Conservation (phyloP, 164 flowering plant genomes). For the Kalanchoe fedtschenkoi region DNA sequence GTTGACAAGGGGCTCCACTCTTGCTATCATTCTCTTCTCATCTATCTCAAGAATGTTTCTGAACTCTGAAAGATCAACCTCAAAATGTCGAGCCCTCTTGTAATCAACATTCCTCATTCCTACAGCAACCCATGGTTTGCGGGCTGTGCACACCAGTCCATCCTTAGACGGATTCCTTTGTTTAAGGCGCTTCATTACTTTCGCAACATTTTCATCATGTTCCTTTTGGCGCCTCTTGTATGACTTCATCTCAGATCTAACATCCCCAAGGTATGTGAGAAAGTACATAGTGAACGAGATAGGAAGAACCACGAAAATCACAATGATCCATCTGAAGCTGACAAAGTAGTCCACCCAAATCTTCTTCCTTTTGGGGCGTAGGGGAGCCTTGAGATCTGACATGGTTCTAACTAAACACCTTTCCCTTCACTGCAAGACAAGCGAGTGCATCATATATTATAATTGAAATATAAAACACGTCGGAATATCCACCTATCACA, state of each 20-base stretch:
- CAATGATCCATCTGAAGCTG: conserved; percentile 79
- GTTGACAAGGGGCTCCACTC: conserved; percentile 89
- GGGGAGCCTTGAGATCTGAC: conserved; percentile 79
- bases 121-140: conserved; percentile 95
- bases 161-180: conserved; percentile 78
- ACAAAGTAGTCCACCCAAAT: conserved; percentile 82
- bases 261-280: conserved; percentile 82
- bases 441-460: background rate
- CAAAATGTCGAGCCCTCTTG: conserved; percentile 91
- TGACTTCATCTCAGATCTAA: conserved; percentile 70
- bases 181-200: conserved; percentile 82
- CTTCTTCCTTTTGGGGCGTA: conserved; percentile 98
- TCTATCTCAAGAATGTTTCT: conserved; percentile 73
- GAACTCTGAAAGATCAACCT: conserved; percentile 88
- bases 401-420: conserved; percentile 21
- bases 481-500: too few relatives aligned
- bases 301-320: conserved; percentile 90
- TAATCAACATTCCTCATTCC: conserved; percentile 99
- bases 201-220: conserved; percentile 91
- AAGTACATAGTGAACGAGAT: conserved; percentile 77
- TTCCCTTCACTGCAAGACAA: conserved; percentile 9
- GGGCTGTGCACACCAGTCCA: conserved; percentile 97
- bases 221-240: conserved; percentile 84
- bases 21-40: conserved; percentile 83
- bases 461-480: background rate